phyloP scores from a whole-genome alignment of 1,284 basidiomycete species.

The Anthracocystis walkeri region DNA sequence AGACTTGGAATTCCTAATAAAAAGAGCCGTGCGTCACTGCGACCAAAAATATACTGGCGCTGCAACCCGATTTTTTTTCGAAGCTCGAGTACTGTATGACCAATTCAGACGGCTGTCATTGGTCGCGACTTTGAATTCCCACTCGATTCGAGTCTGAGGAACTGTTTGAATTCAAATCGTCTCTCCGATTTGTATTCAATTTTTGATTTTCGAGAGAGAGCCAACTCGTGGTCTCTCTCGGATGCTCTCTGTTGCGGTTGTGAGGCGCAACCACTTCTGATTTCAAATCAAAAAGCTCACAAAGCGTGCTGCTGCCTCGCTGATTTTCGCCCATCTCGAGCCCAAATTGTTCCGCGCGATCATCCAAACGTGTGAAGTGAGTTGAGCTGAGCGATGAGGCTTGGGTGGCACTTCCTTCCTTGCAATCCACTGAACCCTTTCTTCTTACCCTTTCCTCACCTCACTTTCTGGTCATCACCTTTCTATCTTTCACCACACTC shows the following conservation, averaged over 20 bases:
- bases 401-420: slow-evolving; percentile 4
- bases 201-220: slow-evolving; percentile 11
- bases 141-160: slow-evolving; percentile 1
- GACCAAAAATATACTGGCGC: slow-evolving; percentile 11
- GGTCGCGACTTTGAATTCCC: slow-evolving; percentile 19
- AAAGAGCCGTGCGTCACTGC: slow-evolving; percentile 25
- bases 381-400: neutral
- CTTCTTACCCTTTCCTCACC: slow-evolving; percentile 14
- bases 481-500: neutral
- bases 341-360: slow-evolving; percentile 34
- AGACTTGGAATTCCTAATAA: neutral
- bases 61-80: neutral
- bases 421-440: slow-evolving; percentile 8
- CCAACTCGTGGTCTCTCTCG: neutral
- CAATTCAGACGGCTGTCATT: slow-evolving; percentile 52
- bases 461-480: slow-evolving; percentile 12
- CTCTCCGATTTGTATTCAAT: slow-evolving; percentile 4
- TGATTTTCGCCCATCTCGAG: neutral
- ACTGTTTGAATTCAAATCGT: slow-evolving; percentile 6
- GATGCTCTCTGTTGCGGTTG: neutral
- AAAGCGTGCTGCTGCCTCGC: slow-evolving; percentile 13
- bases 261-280: slow-evolving; percentile 13
- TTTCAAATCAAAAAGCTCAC: slow-evolving; percentile 38
- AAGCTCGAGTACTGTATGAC: too few relatives aligned
- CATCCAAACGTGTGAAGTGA: slow-evolving; percentile 10